These are phyloP conservation scores for Penicillium longicatenatum DNA, from an alignment of 495 filamentous ascomycete genomes.

Conservation along the genomic window DNA sequence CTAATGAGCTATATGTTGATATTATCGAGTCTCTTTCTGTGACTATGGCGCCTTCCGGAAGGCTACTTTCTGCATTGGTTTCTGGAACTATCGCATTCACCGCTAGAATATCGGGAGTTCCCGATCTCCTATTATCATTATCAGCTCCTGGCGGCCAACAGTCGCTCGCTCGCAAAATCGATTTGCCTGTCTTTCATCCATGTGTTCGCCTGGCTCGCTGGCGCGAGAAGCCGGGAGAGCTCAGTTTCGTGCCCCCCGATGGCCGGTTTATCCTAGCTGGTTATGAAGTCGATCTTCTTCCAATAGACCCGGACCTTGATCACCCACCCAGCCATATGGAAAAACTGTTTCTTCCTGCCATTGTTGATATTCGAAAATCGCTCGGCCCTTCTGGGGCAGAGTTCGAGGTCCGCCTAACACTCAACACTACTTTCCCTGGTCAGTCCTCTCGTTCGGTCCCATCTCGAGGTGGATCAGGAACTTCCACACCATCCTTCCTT, in stretches of 20 bases:
- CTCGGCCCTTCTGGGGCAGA: constrained; percentile 74
- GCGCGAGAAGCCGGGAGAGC: constrained; percentile 82
- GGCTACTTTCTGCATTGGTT: constrained; percentile 80
- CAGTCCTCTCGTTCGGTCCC: constrained; percentile 33
- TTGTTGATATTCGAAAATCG: constrained; percentile 76
- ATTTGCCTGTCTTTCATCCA: constrained; percentile 94
- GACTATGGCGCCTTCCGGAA: constrained; percentile 85
- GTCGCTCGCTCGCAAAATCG: constrained; percentile 69
- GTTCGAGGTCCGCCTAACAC: constrained; percentile 82
- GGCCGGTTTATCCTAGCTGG: constrained; percentile 92
- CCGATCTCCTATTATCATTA: constrained; percentile 82
- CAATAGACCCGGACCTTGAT: constrained; percentile 52
- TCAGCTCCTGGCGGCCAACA: constrained; percentile 74
- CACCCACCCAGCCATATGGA: constrained; percentile 52
- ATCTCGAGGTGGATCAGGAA: constrained; percentile 48
- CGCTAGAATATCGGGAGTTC: constrained; percentile 90
- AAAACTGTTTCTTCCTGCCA: constrained; percentile 78
- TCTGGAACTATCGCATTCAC: constrained; percentile 95
- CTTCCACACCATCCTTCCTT: constrained; percentile 62
- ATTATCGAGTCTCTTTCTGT: constrained; percentile 87
- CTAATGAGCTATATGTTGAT: constrained; percentile 96
- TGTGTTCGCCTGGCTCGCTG: constrained; percentile 86
- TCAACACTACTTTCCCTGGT: constrained; percentile 63
- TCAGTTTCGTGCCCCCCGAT: constrained; percentile 95
- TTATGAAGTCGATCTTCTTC: constrained; percentile 91